Evolutionary conservation across 495 filamentous ascomycete genomes (phyloP), one percentile per base, ranked within the genome.

Genomic region (Lindgomyces ingoldianus): DNA sequence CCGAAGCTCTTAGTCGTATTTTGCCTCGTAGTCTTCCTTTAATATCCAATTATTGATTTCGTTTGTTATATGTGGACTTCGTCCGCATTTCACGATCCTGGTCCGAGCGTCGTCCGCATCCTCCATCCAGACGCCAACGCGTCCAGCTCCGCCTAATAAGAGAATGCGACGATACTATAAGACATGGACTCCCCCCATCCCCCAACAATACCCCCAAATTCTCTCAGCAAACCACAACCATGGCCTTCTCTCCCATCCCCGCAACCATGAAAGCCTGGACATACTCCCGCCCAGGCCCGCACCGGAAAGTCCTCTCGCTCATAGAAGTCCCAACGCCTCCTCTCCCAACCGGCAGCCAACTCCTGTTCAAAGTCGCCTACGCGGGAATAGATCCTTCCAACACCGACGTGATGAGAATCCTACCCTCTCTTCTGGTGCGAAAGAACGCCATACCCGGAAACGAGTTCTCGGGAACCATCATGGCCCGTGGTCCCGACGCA

Each of bases 311-410:
- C 42, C 73, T 75, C 29, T 26, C 22, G 21, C 65, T 75, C 57
- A 21, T n/a, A n/a, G 16, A 19, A 19, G 19, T 62, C 16, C 46
- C 41, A n/a, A 24, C 55, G 33, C 24, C 33, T 1, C 11, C 33
- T 26, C 19, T 55, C 48, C 56, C 47, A 42, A 42, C 70, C 68
- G 59, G 50, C 21, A 57, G 29, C n/a, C 26, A 52, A 9, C 55
- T 81, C 63, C 73, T 78, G 26, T 45, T 81, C 55, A 68, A 71
- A 45, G 61, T 78, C 39, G 60, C 72, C 55, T 72, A 78, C 67
- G 73, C 76, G 4, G 63, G 77, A 9, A 70, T 81, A 57, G 78
- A 79, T 65, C 77, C 78, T 27, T 76, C 68, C 41, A 73, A 74
- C 49, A 57, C 67, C 3, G 58, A 78, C 29, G 26, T 73, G 52